Evolutionary conservation across 345 rosid species (phyloP).

Genomic region (Angophora floribunda): DNA sequence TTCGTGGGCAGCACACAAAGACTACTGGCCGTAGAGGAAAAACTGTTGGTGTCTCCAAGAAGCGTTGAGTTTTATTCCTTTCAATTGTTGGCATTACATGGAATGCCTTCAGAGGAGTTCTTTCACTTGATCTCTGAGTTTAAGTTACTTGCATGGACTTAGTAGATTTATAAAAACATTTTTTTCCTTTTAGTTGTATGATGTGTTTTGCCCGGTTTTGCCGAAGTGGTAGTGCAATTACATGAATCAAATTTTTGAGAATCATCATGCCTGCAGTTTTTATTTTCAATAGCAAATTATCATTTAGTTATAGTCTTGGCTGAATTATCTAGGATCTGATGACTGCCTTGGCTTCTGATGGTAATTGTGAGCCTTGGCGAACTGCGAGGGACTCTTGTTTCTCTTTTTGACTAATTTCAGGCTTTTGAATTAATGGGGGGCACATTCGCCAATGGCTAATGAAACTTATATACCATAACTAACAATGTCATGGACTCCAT

Average conservation of each 20-base stretch:
- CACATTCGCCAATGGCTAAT: background rate
- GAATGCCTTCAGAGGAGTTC: background rate
- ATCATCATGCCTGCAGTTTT: background rate
- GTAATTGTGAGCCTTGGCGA: background rate
- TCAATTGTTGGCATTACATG: background rate
- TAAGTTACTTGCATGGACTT: background rate
- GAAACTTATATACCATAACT: background rate
- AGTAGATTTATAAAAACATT: background rate
- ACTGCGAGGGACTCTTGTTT: background rate
- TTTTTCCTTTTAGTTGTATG: background rate
- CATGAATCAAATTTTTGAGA: background rate
- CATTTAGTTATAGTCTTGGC: background rate
- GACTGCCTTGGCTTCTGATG: background rate
- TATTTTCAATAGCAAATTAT: background rate
- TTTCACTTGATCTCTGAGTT: background rate
- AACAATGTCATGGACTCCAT: background rate
- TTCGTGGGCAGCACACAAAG: constrained; percentile 98
- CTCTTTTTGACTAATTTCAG: background rate
- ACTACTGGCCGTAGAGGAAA: constrained; percentile 93
- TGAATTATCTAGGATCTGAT: background rate
- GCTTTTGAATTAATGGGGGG: background rate
- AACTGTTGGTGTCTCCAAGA: constrained; percentile 95
- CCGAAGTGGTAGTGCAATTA: background rate
- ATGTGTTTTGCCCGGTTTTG: background rate
- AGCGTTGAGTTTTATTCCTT: constrained; percentile 19